These are phyloP conservation scores for Penicillium macrosclerotiorum DNA, from an alignment of 495 filamentous ascomycete species.

Conservation along the genomic window DNA sequence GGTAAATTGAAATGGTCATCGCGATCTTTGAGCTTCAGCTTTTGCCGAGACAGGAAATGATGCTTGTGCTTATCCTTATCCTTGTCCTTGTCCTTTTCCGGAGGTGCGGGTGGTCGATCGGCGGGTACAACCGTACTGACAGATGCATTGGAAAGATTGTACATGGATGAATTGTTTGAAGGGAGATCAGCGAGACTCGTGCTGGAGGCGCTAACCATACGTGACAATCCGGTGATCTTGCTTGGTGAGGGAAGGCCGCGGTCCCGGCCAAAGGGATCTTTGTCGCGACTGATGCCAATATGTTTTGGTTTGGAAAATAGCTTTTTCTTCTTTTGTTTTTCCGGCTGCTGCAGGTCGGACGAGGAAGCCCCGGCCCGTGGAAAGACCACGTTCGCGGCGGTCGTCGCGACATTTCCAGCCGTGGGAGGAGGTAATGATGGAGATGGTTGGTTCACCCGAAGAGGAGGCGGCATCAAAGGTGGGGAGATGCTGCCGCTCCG, in stretches of 20 bases:
- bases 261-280: constrained; percentile 56
- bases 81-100: constrained; percentile 41
- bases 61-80: constrained; percentile 65
- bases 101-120: constrained; percentile 29
- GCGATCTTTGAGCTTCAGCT: constrained; percentile 81
- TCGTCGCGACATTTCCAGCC: constrained; percentile 65
- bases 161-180: constrained; percentile 67
- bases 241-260: constrained; percentile 76
- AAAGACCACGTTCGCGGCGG: constrained; percentile 85
- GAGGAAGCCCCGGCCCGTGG: constrained; percentile 64
- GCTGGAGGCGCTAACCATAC: constrained; percentile 71
- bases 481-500: constrained; percentile 48
- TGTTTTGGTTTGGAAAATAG: constrained; percentile 87
- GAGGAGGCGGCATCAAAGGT: constrained; percentile 28
- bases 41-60: constrained; percentile 88
- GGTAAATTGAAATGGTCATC: constrained; percentile 72
- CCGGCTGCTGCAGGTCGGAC: constrained; percentile 36
- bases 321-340: constrained; percentile 86
- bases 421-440: constrained; percentile 54
- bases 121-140: constrained; percentile 68
- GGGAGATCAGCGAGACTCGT: constrained; percentile 70
- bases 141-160: constrained; percentile 79
- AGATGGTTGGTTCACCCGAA: constrained; percentile 34
- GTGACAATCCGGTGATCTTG: constrained; percentile 64
- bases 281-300: constrained; percentile 73